Base-by-base conservation (phyloP, 192 early-diverging fungal genomes). In the Podila epicladia region DNA sequence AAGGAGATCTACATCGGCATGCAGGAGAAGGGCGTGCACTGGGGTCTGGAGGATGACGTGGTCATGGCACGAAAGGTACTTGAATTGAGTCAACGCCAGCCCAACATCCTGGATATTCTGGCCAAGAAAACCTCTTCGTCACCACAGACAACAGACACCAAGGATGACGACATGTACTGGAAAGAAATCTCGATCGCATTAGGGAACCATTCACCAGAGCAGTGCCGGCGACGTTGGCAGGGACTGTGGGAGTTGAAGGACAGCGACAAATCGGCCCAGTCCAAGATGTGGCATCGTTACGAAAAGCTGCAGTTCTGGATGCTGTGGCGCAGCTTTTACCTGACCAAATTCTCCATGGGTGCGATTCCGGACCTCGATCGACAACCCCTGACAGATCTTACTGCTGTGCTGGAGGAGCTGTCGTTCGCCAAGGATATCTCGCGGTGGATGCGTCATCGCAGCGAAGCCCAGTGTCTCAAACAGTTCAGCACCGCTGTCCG, bases 1-100 rank as follows among this genome's bases (percentile, higher is more conserved):
- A 65, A 64, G 20, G 53, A 59, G 8, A 24, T 59, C 2, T 80
- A 69, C 62, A 64, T 61, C 65, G 28, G 3, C 19, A 55, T 72
- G 35, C 48, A 67, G 49, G 49, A 71, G 15, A 50, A 61, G 5
- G 76, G 76, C 2, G 51, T 64, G 1, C 28, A 60, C 1, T 80
- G 76, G 76, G 76, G 76, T 2, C 31, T 80, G 32, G 76, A 80
- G 48, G 76, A 80, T 35, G 76, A 80, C 51, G 69, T 62, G 22
- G 66, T 80, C 12, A 80, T 80, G 76, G 45, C 71, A 0, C 71
- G 76, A 15, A 72, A 72, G 32, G 60, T 80, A 9, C 45, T 80
- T 20, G 59, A 67, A 0, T 17, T 77, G 7, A 48, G 28, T 7
- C 63, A 13, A 15, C 50, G 12, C 5, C 38, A 62, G 1, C 69